Conservation (phyloP, 2,329 filamentous ascomycete genomes). For the Alternaria arbusti region DNA sequence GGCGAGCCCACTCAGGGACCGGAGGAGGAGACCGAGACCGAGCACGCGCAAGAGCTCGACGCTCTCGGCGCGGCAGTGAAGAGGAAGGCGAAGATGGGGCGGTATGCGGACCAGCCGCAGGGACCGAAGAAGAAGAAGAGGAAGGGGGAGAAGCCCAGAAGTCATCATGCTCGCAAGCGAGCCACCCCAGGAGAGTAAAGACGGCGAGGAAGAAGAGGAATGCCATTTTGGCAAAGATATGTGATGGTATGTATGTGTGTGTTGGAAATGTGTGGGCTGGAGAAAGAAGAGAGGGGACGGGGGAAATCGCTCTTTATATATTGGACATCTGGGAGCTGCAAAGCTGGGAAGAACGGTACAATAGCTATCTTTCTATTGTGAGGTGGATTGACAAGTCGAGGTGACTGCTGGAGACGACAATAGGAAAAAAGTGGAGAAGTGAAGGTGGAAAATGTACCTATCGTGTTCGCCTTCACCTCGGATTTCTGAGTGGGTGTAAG, state of each 20-base stretch:
- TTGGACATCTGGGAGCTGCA: neutral
- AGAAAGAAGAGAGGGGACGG: neutral
- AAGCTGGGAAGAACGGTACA: neutral
- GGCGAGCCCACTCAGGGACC: neutral
- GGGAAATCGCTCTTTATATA: neutral
- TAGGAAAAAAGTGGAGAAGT: neutral
- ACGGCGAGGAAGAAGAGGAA: conserved; percentile 7
- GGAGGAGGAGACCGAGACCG: neutral
- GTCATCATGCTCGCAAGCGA: conserved; percentile 6
- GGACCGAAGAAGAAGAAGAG: neutral
- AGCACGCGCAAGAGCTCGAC: conserved; percentile 1
- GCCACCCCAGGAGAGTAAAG: conserved; percentile 4
- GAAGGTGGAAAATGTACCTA: neutral
- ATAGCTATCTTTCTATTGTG: neutral
- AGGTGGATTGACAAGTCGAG: neutral
- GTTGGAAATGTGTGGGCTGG: neutral
- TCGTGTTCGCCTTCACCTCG: neutral
- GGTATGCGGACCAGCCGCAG: neutral
- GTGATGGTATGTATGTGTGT: neutral
- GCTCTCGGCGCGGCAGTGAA: neutral
- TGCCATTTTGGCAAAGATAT: conserved; percentile 1
- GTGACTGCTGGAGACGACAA: neutral
- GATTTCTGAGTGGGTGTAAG: neutral
- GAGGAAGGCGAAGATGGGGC: neutral
- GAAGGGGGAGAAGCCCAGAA: neutral